Base-by-base conservation (phyloP, 2,329 filamentous ascomycete species). In the Torrubiella hemipterigena region DNA sequence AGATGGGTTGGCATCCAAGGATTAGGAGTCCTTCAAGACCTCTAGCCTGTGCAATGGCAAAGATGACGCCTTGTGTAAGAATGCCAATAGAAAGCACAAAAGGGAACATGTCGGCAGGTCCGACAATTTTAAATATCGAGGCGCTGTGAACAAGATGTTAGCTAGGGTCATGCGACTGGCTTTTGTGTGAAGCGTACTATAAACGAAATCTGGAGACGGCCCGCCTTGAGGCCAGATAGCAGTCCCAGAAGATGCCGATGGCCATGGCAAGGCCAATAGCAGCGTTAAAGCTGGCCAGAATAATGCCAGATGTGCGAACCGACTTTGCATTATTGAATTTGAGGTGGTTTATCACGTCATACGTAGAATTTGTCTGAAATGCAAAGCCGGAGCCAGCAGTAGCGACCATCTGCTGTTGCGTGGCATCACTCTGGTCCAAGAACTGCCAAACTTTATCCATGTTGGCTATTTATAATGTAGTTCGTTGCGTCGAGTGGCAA, bases 251-350 rank as follows among this genome's bases (percentile, higher is more conserved):
- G 31, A 78, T 76, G 17, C 69, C 69, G 17, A 59, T 40, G 8
- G 68, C 66, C 6, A 71, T 73, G 13, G 61, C 59, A 34, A 72
- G 63, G 5, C 72, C 71, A 13, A 68, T 68, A 31, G 74, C 47
- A 15, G 69, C 61, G 48, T 78, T 79, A 55, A 77, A 76, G 33
- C 60, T 54, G 21, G 73, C 67, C 33, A 78, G 58, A 37, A 77
- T 71, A 34, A 77, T 67, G 26, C 69, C 71, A 16, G 72, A 75
- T 13, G 67, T 73, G 41, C 74, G 62, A 43, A 75, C 60, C 20
- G 71, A 75, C 44, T 65, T 73, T 38, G 64, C 63, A 12, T 64
- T 59, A 18, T 62, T 60, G 39, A 72, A 67, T 35, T 55, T 59
- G 41, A 73, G 58, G 39, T 69, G 48, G 43, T 67, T 66, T 42